Conservation (phyloP, 2,329 filamentous ascomycete genomes). For the Sclerotinia sclerotiorum region DNA sequence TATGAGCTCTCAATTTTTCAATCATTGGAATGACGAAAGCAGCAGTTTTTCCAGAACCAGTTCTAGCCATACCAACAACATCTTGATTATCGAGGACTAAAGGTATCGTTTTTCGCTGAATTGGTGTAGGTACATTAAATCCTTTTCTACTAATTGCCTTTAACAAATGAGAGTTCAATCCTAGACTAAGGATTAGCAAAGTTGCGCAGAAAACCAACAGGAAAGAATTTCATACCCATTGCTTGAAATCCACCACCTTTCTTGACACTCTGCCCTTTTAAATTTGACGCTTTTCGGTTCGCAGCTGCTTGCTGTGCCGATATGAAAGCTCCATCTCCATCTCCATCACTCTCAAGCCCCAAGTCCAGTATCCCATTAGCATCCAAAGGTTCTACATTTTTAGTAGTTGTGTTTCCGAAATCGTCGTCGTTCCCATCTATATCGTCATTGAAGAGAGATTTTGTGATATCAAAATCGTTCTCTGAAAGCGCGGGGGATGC, state of each 20-base stretch:
- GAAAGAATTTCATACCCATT: constrained; percentile 65
- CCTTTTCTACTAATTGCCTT: constrained; percentile 93
- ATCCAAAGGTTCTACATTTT: constrained; percentile 53
- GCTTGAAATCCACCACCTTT: constrained; percentile 96
- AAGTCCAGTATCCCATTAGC: constrained; percentile 61
- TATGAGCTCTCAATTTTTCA: constrained; percentile 86
- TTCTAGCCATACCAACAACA: constrained; percentile 98
- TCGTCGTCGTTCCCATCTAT: constrained; percentile 51
- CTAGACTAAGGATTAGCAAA: constrained; percentile 43
- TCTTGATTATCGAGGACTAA: constrained; percentile 86
- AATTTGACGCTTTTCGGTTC: constrained; percentile 78
- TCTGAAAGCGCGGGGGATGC: constrained; percentile 83
- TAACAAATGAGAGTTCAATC: constrained; percentile 76
- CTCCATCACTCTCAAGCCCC: constrained; percentile 55
- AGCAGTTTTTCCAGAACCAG: constrained; percentile 97
- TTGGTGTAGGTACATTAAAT: constrained; percentile 93
- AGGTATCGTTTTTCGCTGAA: constrained; percentile 95
- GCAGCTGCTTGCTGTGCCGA: constrained; percentile 81
- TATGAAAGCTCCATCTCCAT: constrained; percentile 86
- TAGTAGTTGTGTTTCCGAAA: constrained; percentile 37
- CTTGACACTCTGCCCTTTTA: constrained; percentile 84
- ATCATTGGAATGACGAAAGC: constrained; percentile 99
- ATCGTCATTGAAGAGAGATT: constrained; percentile 67
- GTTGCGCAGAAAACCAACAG: background rate
- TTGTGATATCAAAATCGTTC: constrained; percentile 86